Evolutionary conservation across 768 basidiomycete genomes (phyloP).

Genomic region (Boletus tomentosulus): DNA sequence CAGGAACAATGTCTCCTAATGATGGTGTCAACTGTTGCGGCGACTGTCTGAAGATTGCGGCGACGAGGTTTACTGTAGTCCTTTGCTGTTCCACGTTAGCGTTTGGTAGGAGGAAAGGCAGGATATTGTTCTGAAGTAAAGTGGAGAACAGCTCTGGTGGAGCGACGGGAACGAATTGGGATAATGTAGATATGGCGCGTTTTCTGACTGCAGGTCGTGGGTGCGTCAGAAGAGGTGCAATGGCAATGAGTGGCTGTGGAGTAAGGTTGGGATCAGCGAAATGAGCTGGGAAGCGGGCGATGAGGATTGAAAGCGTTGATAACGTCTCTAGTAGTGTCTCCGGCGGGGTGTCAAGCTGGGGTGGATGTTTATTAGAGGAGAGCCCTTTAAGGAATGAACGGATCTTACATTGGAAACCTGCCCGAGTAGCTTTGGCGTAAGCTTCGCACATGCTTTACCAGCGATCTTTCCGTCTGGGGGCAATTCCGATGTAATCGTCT

Average conservation of each 20-base stretch:
- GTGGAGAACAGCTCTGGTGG: conserved; percentile 56
- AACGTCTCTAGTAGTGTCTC: conserved; percentile 82
- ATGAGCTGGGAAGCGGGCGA: conserved; percentile 75
- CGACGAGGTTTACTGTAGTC: conserved; percentile 74
- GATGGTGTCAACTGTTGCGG: conserved; percentile 61
- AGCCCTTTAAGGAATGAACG: background rate
- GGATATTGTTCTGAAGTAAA: conserved; percentile 56
- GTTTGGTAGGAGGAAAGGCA: conserved; percentile 51
- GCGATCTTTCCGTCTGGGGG: conserved; percentile 80
- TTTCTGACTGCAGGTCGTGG: conserved; percentile 85
- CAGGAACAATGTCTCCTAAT: conserved; percentile 61
- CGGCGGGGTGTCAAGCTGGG: conserved; percentile 62
- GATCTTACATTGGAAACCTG: conserved; percentile 70
- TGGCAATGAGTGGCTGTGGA: conserved; percentile 59
- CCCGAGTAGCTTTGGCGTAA: conserved; percentile 76
- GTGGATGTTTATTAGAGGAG: conserved; percentile 5
- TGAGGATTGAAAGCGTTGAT: conserved; percentile 83
- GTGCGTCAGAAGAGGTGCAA: conserved; percentile 72
- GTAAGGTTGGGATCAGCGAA: conserved; percentile 49
- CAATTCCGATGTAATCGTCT: conserved; percentile 91
- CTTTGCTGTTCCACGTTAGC: conserved; percentile 66
- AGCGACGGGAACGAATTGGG: conserved; percentile 77
- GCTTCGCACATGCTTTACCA: conserved; percentile 72
- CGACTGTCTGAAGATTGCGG: conserved; percentile 73
- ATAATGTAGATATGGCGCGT: conserved; percentile 81